Base-by-base conservation (phyloP, 306 rosid species). In the Leucaena leucocephala region DNA sequence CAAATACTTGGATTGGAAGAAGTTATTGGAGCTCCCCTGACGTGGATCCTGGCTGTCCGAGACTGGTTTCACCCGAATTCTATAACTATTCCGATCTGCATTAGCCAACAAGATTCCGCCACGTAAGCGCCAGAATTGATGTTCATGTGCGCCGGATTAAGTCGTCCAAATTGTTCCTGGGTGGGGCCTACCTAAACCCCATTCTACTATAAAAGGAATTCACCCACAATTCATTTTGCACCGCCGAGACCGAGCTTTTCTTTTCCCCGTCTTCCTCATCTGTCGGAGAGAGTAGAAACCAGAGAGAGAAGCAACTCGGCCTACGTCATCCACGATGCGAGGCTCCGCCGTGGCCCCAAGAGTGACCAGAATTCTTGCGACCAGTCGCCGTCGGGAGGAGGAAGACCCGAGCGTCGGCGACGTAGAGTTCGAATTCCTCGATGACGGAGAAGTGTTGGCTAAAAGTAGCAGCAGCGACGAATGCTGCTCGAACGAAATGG, bases 11-110 rank as follows among this genome's bases (percentile, higher is more conserved):
- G 77, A 50, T 78, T 50, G 79, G 79, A 72, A 11, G 39, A 77
- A 82, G 88, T 90, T 40, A 91, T 91, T 85, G 86, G 48, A 82
- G 19, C 38, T 22, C 1, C 4, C 21, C 78, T 89, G 91, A 92
- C 91, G 98, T 94, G 94, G 97, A 90, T 91, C 94, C 91, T 49
- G 71, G 96, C 83, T 85, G 91, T 86, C 86, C 48, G 38, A 68
- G 19, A 68, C 0, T 39, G 62, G 34, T 4, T 40, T 43, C 49
- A 77, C 7, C 82, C 77, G 48, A 16, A 67, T 50, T 17, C 17
- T 5, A 12, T 36, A 43, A 10, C 57, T 81, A 54, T 52, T 70
- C 67, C 46, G 79, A 86, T 86, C 80, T 11, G 46, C 36, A 2
- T 8, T 11, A 2, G 4, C 86, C 80, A 85, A 85, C 78, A 8